phyloP scores from a whole-genome alignment of 192 early-diverging fungal species.

The Backusella sp. region DNA sequence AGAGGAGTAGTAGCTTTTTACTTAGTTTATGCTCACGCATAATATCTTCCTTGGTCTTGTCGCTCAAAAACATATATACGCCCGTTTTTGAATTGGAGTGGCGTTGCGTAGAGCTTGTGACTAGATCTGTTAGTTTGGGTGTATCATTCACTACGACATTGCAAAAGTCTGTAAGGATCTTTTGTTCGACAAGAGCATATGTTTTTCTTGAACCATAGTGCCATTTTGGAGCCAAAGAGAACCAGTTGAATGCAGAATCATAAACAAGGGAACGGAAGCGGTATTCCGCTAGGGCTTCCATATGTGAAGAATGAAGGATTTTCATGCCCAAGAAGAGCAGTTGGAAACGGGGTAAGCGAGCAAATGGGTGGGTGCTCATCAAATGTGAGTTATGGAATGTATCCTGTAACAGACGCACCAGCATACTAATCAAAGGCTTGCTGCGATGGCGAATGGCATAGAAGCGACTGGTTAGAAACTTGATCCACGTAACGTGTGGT shows the following conservation, averaged over 20 bases:
- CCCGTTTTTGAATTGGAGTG: neutral
- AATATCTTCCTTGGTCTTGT: conserved; percentile 52
- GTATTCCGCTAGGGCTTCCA: conserved; percentile 62
- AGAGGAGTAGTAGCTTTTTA: conserved; percentile 70
- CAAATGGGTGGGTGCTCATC: conserved; percentile 64
- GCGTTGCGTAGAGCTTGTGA: conserved; percentile 34
- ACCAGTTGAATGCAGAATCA: conserved; percentile 78
- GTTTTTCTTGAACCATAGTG: conserved; percentile 71
- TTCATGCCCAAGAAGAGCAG: conserved; percentile 73
- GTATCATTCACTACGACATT: conserved; percentile 58
- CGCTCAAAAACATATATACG: conserved; percentile 22
- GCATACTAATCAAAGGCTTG: conserved; percentile 69
- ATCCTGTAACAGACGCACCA: conserved; percentile 72
- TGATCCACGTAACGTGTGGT: conserved; percentile 82
- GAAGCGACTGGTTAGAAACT: conserved; percentile 83
- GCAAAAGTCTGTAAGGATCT: conserved; percentile 61
- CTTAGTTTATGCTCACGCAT: conserved; percentile 40
- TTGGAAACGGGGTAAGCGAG: conserved; percentile 76
- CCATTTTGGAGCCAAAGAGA: conserved; percentile 72
- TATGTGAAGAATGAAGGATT: conserved; percentile 63
- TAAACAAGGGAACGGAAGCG: conserved; percentile 66
- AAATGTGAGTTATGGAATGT: conserved; percentile 56
- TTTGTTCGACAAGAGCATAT: conserved; percentile 60
- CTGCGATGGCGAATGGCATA: conserved; percentile 76
- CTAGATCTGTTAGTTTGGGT: conserved; percentile 45